phyloP scores from a whole-genome alignment of 2,329 filamentous ascomycete genomes.

The Phoma herbarum region DNA sequence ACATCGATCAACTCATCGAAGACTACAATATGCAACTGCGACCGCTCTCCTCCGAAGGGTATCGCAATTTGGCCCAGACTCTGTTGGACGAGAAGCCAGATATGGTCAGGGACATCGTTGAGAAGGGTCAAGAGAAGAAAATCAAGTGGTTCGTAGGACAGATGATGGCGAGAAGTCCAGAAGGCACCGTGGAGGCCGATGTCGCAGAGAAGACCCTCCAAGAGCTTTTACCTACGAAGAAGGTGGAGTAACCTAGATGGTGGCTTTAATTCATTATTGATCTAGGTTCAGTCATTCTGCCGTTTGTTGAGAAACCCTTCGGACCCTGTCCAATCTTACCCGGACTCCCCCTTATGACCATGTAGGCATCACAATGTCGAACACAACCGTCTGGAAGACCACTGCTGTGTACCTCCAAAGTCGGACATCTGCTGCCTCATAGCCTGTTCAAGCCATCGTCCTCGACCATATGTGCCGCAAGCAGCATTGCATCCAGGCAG shows the following conservation, averaged over 20 bases:
- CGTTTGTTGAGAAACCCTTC: background rate
- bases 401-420: too few species aligned
- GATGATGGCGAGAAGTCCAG: conserved; percentile 69
- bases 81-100: conserved; percentile 64
- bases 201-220: conserved; percentile 65
- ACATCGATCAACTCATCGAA: conserved; percentile 63
- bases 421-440: too few species aligned
- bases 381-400: too few species aligned
- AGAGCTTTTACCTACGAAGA: conserved; percentile 53
- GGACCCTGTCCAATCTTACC: background rate
- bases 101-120: conserved; percentile 67
- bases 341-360: background rate
- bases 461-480: too few species aligned
- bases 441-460: background rate
- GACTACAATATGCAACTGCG: conserved; percentile 64
- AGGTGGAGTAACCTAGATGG: background rate
- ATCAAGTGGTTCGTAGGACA: conserved; percentile 73
- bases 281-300: too few species aligned
- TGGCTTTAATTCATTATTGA: background rate
- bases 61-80: conserved; percentile 61
- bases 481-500: background rate
- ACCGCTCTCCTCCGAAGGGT: conserved; percentile 65
- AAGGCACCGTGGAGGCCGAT: conserved; percentile 69
- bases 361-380: background rate
- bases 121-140: conserved; percentile 70